phyloP scores from a whole-genome alignment of 768 basidiomycete genomes.

The Boletus rufocinnamomeus region DNA sequence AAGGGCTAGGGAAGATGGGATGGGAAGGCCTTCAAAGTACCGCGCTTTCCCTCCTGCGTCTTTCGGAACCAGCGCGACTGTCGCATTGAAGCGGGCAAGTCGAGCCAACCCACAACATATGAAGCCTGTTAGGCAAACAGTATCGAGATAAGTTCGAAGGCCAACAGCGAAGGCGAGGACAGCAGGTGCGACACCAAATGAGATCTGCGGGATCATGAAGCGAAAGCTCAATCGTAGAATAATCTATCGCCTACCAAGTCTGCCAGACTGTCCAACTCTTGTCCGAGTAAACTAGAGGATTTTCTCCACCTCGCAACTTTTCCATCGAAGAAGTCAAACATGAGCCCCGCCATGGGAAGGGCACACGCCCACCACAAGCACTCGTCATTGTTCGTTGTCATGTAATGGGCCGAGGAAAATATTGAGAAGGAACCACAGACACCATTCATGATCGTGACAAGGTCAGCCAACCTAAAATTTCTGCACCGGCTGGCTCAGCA shows the following conservation, averaged over 20 bases:
- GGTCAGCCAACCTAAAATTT: conserved; percentile 96
- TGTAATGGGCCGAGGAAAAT: conserved; percentile 90
- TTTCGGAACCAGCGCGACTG: conserved; percentile 91
- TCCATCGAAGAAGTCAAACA: conserved; percentile 98
- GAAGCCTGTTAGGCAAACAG: conserved; percentile 81
- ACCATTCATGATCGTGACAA: conserved; percentile 99
- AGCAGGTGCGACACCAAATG: conserved; percentile 97
- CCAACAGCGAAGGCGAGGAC: conserved; percentile 89
- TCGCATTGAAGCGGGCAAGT: conserved; percentile 97
- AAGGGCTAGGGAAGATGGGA: conserved; percentile 84
- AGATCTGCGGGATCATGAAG: conserved; percentile 59
- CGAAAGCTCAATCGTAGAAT: conserved; percentile 5
- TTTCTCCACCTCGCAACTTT: conserved; percentile 98
- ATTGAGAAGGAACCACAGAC: conserved; percentile 96
- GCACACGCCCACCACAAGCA: conserved; percentile 85
- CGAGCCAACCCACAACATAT: conserved; percentile 96
- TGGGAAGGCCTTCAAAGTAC: conserved; percentile 98
- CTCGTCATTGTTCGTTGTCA: conserved; percentile 73
- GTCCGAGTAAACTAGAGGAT: conserved; percentile 92
- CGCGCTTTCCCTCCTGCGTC: conserved; percentile 82
- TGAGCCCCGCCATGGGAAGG: conserved; percentile 89
- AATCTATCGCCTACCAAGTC: conserved; percentile 63
- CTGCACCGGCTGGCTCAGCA: conserved; percentile 43
- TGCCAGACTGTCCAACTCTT: conserved; percentile 95
- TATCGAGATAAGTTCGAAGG: conserved; percentile 89